Evolutionary conservation across 345 rosid genomes (phyloP).

Genomic region (Excoecaria agallocha): DNA sequence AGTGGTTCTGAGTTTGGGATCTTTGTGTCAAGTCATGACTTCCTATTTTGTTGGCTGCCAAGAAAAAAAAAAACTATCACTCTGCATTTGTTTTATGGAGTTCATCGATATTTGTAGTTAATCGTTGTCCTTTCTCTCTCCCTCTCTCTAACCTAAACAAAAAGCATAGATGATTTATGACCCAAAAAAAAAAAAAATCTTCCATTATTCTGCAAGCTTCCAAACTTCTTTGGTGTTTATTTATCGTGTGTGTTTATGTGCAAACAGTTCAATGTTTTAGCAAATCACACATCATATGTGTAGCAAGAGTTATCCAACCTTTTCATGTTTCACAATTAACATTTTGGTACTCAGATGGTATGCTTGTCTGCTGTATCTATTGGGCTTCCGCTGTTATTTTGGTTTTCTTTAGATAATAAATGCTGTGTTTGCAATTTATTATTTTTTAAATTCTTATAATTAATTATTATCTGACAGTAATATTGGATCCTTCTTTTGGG

Average conservation of each 20-base stretch:
- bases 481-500: no score
- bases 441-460: neutral
- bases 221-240: neutral
- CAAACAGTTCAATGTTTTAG: neutral
- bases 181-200: neutral
- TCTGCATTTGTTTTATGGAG: neutral
- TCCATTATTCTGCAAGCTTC: neutral
- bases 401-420: neutral
- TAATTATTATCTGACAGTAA: neutral
- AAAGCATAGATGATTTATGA: neutral
- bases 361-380: neutral
- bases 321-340: neutral
- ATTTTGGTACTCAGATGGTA: neutral
- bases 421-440: neutral
- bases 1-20: slow-evolving; percentile 3
- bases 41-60: neutral
- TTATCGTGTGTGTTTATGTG: neutral
- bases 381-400: neutral
- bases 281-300: neutral
- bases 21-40: neutral
- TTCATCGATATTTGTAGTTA: neutral
- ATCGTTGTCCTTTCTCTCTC: neutral
- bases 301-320: neutral
- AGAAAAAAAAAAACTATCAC: neutral
- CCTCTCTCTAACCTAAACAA: neutral